A percentile compares a stretch with the other conserved stretches of the same genome.
Evolutionary conservation across 495 filamentous ascomycete genomes (phyloP).

Genomic region (Wilcoxina mikolae): DNA sequence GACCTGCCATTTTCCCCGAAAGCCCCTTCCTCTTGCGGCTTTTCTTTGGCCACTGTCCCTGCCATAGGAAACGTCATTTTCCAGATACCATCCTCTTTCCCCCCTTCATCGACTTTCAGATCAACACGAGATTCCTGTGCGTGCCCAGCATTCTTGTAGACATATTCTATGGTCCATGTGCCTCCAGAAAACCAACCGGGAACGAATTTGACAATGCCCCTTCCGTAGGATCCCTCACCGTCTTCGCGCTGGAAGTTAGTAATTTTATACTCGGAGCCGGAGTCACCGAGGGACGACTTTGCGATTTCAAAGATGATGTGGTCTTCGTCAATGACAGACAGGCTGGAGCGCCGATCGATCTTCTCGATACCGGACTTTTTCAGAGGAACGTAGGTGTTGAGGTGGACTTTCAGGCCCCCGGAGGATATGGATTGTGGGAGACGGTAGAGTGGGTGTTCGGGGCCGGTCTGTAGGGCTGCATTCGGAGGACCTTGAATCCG

Average conservation of each 20-base stretch:
- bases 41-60: constrained; percentile 20
- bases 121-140: constrained; percentile 13
- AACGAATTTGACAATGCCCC: constrained; percentile 14
- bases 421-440: constrained; percentile 27
- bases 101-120: constrained; percentile 18
- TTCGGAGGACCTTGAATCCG: constrained; percentile 1
- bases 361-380: not conserved
- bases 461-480: constrained; percentile 13
- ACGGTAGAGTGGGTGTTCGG: constrained; percentile 22
- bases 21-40: constrained; percentile 1
- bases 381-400: constrained; percentile 18
- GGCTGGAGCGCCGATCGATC: not conserved
- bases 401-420: constrained; percentile 24
- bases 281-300: constrained; percentile 19
- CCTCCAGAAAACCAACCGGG: constrained; percentile 19
- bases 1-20: constrained; percentile 21
- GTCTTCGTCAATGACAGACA: constrained; percentile 22
- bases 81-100: constrained; percentile 20
- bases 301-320: constrained; percentile 25
- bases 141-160: constrained; percentile 12
- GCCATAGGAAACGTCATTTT: constrained; percentile 20
- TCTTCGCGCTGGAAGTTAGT: constrained; percentile 20
- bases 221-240: constrained; percentile 17
- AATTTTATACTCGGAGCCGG: constrained; percentile 13
- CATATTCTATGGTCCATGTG: constrained; percentile 17